phyloP scores from a whole-genome alignment of 2,329 filamentous ascomycete genomes.

The Epichloe sylvatica region DNA sequence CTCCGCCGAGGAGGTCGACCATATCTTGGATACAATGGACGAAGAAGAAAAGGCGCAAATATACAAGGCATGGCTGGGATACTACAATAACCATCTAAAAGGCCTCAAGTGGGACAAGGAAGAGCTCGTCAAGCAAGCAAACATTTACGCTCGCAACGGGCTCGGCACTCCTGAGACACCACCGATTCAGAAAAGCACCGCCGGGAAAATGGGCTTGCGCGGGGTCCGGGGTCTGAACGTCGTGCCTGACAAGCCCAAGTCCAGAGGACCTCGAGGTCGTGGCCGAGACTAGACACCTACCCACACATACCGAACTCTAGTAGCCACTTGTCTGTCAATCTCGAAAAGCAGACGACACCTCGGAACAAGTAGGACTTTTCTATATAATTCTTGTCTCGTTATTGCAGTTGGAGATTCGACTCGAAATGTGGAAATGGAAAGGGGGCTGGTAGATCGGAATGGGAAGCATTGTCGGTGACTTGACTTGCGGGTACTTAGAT shows the following conservation, averaged over 20 bases:
- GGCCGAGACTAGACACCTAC: background rate
- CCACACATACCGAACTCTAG: too few relatives aligned
- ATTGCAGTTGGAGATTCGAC: background rate
- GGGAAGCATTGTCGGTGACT: background rate
- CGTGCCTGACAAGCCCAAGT: constrained; percentile 27
- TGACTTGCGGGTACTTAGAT: background rate
- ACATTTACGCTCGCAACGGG: constrained; percentile 33
- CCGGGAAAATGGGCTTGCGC: constrained; percentile 44
- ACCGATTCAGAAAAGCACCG: constrained; percentile 29
- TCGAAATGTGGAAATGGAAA: background rate
- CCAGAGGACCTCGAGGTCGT: background rate
- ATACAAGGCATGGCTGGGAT: constrained; percentile 45
- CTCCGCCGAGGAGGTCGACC: constrained; percentile 22
- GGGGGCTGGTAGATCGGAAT: background rate
- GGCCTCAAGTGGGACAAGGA: constrained; percentile 27
- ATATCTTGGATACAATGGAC: constrained; percentile 29
- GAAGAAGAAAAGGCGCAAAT: constrained; percentile 30
- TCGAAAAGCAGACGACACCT: too few relatives aligned
- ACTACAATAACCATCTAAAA: constrained; percentile 39
- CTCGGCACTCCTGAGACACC: constrained; percentile 35
- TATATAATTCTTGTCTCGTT: background rate
- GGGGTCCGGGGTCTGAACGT: constrained; percentile 35
- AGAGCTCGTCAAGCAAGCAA: constrained; percentile 36
- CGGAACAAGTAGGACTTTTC: background rate
- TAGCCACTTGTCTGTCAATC: too few relatives aligned